Base-by-base conservation (phyloP, 2,329 filamentous ascomycete genomes). In the Cladorrhinum sp. region DNA sequence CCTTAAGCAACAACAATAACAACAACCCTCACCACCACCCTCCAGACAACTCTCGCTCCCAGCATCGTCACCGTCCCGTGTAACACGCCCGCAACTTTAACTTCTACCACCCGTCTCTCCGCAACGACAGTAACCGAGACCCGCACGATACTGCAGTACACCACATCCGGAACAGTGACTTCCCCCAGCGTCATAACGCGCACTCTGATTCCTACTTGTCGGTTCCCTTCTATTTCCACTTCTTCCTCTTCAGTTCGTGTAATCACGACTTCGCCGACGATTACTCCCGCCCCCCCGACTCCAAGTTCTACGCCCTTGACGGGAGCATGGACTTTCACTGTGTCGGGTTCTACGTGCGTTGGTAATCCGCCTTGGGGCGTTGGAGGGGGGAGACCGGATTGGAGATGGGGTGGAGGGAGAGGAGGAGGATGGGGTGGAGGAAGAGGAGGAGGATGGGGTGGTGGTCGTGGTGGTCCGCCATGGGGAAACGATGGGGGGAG, bases 241-340 rank as follows among this genome's bases (percentile, higher is more conserved):
- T 32, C 29, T 7, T 32, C 29, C 29, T 32, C 29, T 6, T 13
- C 6, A 13, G 13, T 13, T 6, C 29, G 29, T 6, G 29, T 32
- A 32, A 32, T 13, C 29, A 6, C 25, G 12, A 1, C 25, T n/a
- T 13, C 57, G 10, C n/a, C 49, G 13, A 3, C 49, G 4, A 27
- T 45, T 20, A 52, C 58, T 22, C 50, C 9, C 45, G 38, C 58
- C 13, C 24, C 51, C 5, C 50, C 12, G 23, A 13, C 16, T n/a
- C 50, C 38, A 13, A 13, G 29, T 32, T n/a, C n/a, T n/a, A n/a
- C n/a, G n/a, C n/a, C n/a, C n/a, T 32, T 32, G 13, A 36, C 50
- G 23, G 57, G 58, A 6, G 48, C n/a, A 9, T 53, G 29, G 32
- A 60, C 58, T 7, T 54, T 58, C 50, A 61, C 55, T 5, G 10